Percentiles rank a stretch among this genome's conserved stretches.
These are phyloP conservation scores for button mushroom (Agaricus bisporus) DNA, from an alignment of 768 basidiomycete genomes.

Conservation along the genomic window DNA sequence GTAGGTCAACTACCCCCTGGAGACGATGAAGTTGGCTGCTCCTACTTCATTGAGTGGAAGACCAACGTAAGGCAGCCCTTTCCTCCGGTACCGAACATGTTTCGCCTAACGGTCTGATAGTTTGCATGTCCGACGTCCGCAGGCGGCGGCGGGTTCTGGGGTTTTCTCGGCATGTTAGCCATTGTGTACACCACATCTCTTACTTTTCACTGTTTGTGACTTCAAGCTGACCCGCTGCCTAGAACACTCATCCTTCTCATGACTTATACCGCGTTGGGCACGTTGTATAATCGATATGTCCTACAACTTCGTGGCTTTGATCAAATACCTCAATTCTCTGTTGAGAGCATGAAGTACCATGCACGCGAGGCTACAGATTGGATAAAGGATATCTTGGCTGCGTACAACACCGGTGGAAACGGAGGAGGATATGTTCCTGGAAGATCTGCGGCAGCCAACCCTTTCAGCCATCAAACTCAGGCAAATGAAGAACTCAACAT, in stretches of 20 bases:
- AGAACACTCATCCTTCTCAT: slow-evolving; percentile 54
- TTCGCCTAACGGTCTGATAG: slow-evolving; percentile 24
- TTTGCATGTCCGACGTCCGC: slow-evolving; percentile 63
- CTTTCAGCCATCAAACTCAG: slow-evolving; percentile 35
- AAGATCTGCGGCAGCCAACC: slow-evolving; percentile 22
- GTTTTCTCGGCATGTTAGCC: slow-evolving; percentile 47
- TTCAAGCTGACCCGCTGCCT: background rate
- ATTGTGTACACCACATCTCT: slow-evolving; percentile 44
- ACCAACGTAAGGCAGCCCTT: slow-evolving; percentile 51
- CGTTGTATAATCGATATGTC: slow-evolving; percentile 73
- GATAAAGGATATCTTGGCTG: slow-evolving; percentile 29
- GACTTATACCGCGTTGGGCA: slow-evolving; percentile 61
- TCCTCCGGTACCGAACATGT: background rate
- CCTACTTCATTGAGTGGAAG: slow-evolving; percentile 80
- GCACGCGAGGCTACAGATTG: slow-evolving; percentile 36
- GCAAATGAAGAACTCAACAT: slow-evolving; percentile 15
- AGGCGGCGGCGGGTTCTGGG: slow-evolving; percentile 44
- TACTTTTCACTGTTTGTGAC: background rate
- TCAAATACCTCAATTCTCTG: slow-evolving; percentile 61
- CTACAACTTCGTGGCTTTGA: slow-evolving; percentile 67
- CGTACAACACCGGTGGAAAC: slow-evolving; percentile 15
- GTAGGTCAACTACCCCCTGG: slow-evolving; percentile 64
- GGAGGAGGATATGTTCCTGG: slow-evolving; percentile 13
- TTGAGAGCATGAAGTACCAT: slow-evolving; percentile 47
- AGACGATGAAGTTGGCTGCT: slow-evolving; percentile 61